Evolutionary conservation across 768 basidiomycete species (phyloP).

Genomic region (Gymnopilus dilepis): DNA sequence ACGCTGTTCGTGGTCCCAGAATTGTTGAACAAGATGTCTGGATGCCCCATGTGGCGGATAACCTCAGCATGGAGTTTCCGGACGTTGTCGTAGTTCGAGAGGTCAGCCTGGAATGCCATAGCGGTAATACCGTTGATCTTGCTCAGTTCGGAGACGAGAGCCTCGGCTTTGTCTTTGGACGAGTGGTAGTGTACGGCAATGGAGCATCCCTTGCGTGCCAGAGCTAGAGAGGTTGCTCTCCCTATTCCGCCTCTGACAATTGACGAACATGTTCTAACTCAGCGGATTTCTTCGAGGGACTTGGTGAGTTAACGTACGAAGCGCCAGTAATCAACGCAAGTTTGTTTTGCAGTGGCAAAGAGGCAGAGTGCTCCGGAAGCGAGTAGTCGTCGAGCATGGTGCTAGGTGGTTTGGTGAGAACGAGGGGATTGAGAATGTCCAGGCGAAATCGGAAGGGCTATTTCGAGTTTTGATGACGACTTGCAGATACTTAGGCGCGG

Average conservation of each 20-base stretch:
- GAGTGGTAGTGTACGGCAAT: slow-evolving; percentile 59
- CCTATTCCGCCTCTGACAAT: slow-evolving; percentile 56
- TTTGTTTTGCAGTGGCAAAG: slow-evolving; percentile 22
- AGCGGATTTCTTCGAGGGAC: background rate
- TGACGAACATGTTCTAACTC: background rate
- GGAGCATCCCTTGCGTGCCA: slow-evolving; percentile 49
- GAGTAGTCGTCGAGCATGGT: slow-evolving; percentile 8
- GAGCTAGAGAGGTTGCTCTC: slow-evolving; percentile 49
- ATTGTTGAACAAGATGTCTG: slow-evolving; percentile 59
- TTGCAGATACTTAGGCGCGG: background rate
- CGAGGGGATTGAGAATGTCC: background rate
- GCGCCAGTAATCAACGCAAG: slow-evolving; percentile 35
- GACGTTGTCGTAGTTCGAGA: slow-evolving; percentile 50
- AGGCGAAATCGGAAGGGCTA: background rate
- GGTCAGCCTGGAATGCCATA: slow-evolving; percentile 52
- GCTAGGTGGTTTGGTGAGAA: background rate
- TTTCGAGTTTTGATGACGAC: background rate
- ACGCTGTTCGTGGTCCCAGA: slow-evolving; percentile 46
- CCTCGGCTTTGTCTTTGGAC: slow-evolving; percentile 40
- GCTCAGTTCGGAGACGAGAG: slow-evolving; percentile 43
- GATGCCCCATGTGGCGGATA: slow-evolving; percentile 48
- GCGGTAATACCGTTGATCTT: slow-evolving; percentile 41
- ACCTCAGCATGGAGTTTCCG: slow-evolving; percentile 48
- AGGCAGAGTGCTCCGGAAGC: background rate
- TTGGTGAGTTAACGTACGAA: slow-evolving; percentile 25